These are phyloP conservation scores for Phylloporus sp. DNA, from an alignment of 768 basidiomycete species.

Conservation along the genomic window DNA sequence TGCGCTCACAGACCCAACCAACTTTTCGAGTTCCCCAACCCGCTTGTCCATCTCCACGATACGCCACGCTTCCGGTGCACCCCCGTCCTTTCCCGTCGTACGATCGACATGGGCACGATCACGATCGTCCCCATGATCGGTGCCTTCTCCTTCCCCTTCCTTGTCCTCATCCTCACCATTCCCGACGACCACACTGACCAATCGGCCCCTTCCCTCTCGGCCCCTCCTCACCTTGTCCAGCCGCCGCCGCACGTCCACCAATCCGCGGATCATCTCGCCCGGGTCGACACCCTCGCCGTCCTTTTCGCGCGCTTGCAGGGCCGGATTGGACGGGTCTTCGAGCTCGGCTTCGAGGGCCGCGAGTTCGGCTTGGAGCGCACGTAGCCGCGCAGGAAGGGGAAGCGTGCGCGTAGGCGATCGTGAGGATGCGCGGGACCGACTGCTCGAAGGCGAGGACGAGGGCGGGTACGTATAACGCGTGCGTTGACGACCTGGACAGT, in stretches of 20 bases:
- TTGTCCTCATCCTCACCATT: constrained; percentile 6
- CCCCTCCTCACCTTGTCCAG: constrained; percentile 62
- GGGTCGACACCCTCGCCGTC: constrained; percentile 54
- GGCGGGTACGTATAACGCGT: constrained; percentile 67
- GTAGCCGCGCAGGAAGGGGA: constrained; percentile 56
- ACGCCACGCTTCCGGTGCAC: constrained; percentile 40
- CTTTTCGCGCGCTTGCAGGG: constrained; percentile 54
- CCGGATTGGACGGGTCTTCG: constrained; percentile 73
- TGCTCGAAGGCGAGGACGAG: constrained; percentile 46
- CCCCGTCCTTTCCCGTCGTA: neutral
- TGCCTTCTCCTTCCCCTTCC: constrained; percentile 2
- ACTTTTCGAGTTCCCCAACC: constrained; percentile 74
- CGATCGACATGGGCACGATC: neutral
- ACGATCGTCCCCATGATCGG: constrained; percentile 1
- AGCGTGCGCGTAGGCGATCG: constrained; percentile 30
- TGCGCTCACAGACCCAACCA: constrained; percentile 77
- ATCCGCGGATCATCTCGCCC: constrained; percentile 67
- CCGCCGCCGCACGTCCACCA: constrained; percentile 68
- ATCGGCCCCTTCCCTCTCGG: constrained; percentile 58
- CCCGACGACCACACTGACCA: constrained; percentile 55
- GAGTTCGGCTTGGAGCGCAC: constrained; percentile 71
- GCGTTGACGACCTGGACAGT: constrained; percentile 41
- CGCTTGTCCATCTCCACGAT: constrained; percentile 78
- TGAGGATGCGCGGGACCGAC: constrained; percentile 37
- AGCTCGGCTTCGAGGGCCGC: constrained; percentile 75